Base-by-base conservation (phyloP, 1,284 basidiomycete species). In the Pseudozyma sp. region DNA sequence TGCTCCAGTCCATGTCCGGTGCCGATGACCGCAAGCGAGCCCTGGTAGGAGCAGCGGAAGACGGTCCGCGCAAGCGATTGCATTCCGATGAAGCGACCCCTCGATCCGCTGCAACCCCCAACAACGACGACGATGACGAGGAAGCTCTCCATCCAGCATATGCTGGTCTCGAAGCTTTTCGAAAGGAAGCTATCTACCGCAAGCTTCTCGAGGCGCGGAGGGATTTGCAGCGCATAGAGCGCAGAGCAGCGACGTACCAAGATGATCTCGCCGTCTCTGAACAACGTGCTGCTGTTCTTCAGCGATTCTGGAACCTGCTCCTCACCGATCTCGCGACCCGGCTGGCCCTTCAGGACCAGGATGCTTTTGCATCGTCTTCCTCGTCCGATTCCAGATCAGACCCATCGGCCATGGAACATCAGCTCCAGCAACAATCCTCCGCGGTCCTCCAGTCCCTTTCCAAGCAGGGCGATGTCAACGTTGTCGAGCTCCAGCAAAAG, bases 151-250 rank as follows among this genome's bases (percentile, higher is more conserved):
- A 72, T 50, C 54, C 66, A 24, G 58, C 73, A 2, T 65, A 66
- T 39, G 52, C 54, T 37, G 62, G 48, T 10, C 58, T 65, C 10
- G 68, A 81, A 59, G 70, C 72, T 5, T 83, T 75, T 49, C 59
- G 81, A 34, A 83, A 83, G 45, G 81, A 83, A 33, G 81, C 81
- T 46, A 80, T 83, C 53, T 83, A 78, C 42, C 77, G 81, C 34
- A 56, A 69, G 46, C 46, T 83, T 48, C 78, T 79, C 24, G 80
- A 83, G 44, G 66, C 75, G 5, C 54, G 67, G 40, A 67, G 81
- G 37, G 75, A 79, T 11, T 44, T 78, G 9, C 55, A 58, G 34
- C 67, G 80, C 8, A 42, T 70, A 24, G 54, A 81, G 39, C 54
- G 62, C 9, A 63, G 49, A 47, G 48, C 63, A 17, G 49, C 17